Base-by-base conservation (phyloP, 257 asterid species). In the Primulina huaijiensis region DNA sequence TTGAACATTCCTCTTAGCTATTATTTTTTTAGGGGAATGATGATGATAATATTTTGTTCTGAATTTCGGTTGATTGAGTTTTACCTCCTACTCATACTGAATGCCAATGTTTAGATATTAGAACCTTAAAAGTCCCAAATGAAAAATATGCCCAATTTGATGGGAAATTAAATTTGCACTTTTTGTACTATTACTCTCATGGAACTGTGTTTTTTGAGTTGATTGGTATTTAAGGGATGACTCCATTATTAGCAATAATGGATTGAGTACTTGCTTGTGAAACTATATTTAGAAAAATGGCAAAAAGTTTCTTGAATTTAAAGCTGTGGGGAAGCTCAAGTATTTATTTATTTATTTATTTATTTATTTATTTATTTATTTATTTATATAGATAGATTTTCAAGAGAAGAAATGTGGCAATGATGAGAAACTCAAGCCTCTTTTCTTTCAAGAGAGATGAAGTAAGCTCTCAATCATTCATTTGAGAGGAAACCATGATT, bases 31-130 rank as follows among this genome's bases (percentile, higher is more conserved):
- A 9, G 46, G 79, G 75, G 79, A 77, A 70, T 74, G 55, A 67
- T 80, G 86, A 80, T 69, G 81, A 80, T 70, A 9, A 27, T 16
- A 11, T 58, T 20, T 72, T 59, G 35, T 20, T 71, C 72, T 75
- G 82, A 76, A 25, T 2, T 60, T 72, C 29, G 14, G n/a, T 23
- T 80, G 84, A 82, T 81, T 77, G 79, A 78, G 35, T 61, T 23
- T 30, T 16, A 10, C 82, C 82, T 87, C 84, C 82, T 82, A 78
- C 79, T 79, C 85, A 81, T 84, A 78, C 82, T 78, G 87, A 80
- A 74, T 78, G 81, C 77, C 58, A 65, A 29, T 20, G 12, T 30
- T 68, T n/a, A 12, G 12, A 14, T 38, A 29, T 30, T 16, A 2
- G 56, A 65, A 65, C 20, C 10, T 11, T 65, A 10, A 12, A 43